Conservation (phyloP, 2,329 filamentous ascomycete genomes). For the Colletotrichum simmondsii region DNA sequence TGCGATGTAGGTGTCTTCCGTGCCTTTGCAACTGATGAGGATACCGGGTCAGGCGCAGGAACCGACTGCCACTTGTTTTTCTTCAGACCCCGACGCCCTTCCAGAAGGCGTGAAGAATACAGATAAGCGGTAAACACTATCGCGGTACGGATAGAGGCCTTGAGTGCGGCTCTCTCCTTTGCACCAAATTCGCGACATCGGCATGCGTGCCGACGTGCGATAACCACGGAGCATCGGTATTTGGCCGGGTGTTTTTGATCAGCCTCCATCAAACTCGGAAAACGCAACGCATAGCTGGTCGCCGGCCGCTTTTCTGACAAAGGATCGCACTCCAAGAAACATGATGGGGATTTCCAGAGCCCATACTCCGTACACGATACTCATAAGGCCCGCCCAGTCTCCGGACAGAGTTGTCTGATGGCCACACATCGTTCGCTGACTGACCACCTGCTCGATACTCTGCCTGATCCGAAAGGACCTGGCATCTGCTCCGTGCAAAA, state of each 20-base stretch:
- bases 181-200: not conserved
- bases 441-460: not conserved
- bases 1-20: not conserved
- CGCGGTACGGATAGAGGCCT: not conserved
- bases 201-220: not conserved
- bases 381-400: not conserved
- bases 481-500: conserved; percentile 13
- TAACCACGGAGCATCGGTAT: not conserved
- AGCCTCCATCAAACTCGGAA: not conserved
- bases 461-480: not conserved
- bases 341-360: not conserved
- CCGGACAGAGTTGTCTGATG: not conserved
- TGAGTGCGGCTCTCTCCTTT: conserved; percentile 11
- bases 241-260: not conserved
- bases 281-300: not conserved
- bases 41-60: not conserved
- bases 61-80: not conserved
- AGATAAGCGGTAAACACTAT: not conserved
- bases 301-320: not conserved
- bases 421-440: not conserved
- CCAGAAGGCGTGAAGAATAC: conserved; percentile 15
- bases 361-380: no score
- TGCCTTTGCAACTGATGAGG: not conserved
- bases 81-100: not conserved
- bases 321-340: not conserved